Base-by-base conservation (phyloP, 2,329 filamentous ascomycete species). In the Annulohypoxylon truncatum region DNA sequence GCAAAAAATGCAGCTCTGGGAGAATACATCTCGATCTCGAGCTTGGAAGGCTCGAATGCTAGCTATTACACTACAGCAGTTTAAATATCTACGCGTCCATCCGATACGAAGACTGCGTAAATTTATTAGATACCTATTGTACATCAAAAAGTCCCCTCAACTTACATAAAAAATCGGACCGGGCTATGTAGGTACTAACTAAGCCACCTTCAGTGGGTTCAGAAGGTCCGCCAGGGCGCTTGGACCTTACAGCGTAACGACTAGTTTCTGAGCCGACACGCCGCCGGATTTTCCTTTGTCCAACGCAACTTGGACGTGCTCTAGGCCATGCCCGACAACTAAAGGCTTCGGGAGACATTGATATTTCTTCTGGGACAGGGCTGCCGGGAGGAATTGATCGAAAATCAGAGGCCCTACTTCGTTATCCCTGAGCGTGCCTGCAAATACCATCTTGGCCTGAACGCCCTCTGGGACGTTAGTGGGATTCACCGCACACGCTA, bases 231-330 rank as follows among this genome's bases (percentile, higher is more conserved):
- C 35, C n/a, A 18, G 35, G 35, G 35, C 35, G 35, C 35, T 40
- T 52, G 13, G 50, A 5, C 28, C 15, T 65, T 22, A 67, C 28
- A 69, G 55, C 28, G 63, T 69, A 46, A 81, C 73, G 3, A 82
- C 78, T 35, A 81, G 54, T 65, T 82, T 81, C 54, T 76, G 73
- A 0, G 75, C 79, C 56, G 79, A 81, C 2, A 82, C 75, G 3
- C 76, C 76, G 69, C 67, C 66, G 1, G 47, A 22, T n/a, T 61
- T 66, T n/a, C 54, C 61, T 13, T 57, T 5, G 38, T 78, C 74
- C 9, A 78, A 46, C 2, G 74, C 77, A 9, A 62, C 55, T 61
- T 79, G 77, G 5, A 79, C 57, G 3, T 62, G 51, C 18, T 77
- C 75, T 7, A 79, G 51, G 1, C 77, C 76, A 6, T 69, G 60